These are phyloP conservation scores for Didymella arachidicola DNA, from an alignment of 2,329 filamentous ascomycete genomes.

Conservation along the genomic window DNA sequence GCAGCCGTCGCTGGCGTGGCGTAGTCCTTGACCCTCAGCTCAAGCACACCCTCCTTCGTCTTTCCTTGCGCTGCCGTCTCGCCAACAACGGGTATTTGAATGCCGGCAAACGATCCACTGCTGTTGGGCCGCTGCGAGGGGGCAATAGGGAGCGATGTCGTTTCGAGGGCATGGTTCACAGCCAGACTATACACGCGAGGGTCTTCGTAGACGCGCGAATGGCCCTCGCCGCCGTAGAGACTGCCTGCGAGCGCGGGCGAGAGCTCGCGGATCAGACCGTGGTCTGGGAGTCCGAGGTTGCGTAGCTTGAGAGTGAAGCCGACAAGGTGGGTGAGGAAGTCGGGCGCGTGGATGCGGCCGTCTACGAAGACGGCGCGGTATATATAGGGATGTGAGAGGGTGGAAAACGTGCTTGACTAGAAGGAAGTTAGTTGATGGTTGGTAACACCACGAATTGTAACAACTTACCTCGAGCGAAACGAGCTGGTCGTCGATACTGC, in stretches of 20 bases:
- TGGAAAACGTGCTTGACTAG: conserved; percentile 86
- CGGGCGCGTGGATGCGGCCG: conserved; percentile 86
- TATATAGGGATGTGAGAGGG: conserved; percentile 88
- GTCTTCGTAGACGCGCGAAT: conserved; percentile 93
- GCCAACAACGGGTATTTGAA: conserved; percentile 43
- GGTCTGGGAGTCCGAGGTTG: conserved; percentile 90
- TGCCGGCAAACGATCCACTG: conserved; percentile 38
- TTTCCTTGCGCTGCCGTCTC: conserved; percentile 33
- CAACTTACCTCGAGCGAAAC: conserved; percentile 82
- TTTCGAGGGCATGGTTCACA: conserved; percentile 58
- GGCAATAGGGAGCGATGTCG: conserved; percentile 48
- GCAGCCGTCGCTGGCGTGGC: conserved; percentile 33
- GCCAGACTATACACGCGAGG: conserved; percentile 77
- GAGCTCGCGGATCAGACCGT: conserved; percentile 90
- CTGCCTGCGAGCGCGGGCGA: conserved; percentile 88
- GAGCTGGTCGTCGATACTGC: conserved; percentile 95
- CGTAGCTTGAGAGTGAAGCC: conserved; percentile 93
- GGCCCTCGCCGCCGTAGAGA: conserved; percentile 89
- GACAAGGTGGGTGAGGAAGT: conserved; percentile 92
- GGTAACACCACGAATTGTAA: conserved; percentile 20
- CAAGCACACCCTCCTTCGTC: conserved; percentile 31
- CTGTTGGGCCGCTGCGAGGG: conserved; percentile 33
- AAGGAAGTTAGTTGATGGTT: conserved; percentile 49
- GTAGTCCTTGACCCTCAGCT: conserved; percentile 46
- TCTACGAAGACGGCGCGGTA: conserved; percentile 97